Base-by-base conservation (phyloP, 1,284 basidiomycete species). In the Malassezia slooffiae region DNA sequence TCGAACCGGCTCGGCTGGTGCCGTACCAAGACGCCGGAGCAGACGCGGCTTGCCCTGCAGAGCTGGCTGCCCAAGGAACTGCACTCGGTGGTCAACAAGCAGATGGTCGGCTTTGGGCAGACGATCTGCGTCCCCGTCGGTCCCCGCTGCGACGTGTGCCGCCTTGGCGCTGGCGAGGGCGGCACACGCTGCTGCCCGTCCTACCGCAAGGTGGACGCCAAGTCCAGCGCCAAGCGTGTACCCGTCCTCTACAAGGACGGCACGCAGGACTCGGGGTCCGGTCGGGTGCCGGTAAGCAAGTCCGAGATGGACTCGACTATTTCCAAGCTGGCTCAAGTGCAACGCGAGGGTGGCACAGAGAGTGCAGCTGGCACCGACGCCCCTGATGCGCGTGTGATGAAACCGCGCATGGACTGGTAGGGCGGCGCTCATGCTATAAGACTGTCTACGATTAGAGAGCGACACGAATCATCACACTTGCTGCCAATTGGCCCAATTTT, bases 1-100 rank as follows among this genome's bases (percentile, higher is more conserved):
- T 87, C 88, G 11, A 91, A 95, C 59, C 76, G 89, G 15, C 72
- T 96, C 0, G 81, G 83, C 17, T 96, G 91, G 91, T 87, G 93
- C 70, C 78, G 79, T 41, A 91, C 88, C 0, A 85, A 81, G 57
- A 83, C 75, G 2, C 84, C 91, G 0, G 90, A 96, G 68, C 79
- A 85, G 61, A 95, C 91, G 0, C 41, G 67, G 0, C 43, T 66
- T 9, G 58, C 57, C 16, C 41, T 69, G 4, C 64, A 69, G 38
- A 58, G 54, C 26, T 69, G 59, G 58, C 37, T 69, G 10, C 66
- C 66, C 1, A 39, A 50, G 12, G 47, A 57, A 16, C 33, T 60
- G 9, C 61, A 66, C 44, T 22, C 22, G 0, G 54, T 52, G 19
- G 62, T 69, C 39, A 69, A 69, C 41, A 46, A 61, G 16, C 42